Conservation (phyloP, 2,329 filamentous ascomycete species). For the Fonsecaea multimorphosa region DNA sequence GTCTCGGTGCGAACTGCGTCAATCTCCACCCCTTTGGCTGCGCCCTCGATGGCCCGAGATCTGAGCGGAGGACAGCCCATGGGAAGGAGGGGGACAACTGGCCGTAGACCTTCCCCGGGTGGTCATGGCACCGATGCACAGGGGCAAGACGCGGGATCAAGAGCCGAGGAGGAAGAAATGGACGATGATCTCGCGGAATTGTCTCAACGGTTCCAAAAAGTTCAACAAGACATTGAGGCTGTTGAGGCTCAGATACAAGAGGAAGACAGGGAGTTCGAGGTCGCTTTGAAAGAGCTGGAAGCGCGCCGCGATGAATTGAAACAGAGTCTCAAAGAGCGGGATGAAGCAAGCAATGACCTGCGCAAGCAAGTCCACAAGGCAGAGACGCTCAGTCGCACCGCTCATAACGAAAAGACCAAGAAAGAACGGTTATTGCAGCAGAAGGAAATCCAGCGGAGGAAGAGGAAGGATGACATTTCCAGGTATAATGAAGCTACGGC, state of each 20-base stretch:
- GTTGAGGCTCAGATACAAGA: conserved; percentile 69
- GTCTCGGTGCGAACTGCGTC: conserved; percentile 59
- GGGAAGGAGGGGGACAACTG: conserved; percentile 70
- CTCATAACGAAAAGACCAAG: conserved; percentile 77
- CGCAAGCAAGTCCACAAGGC: conserved; percentile 79
- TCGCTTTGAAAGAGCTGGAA: conserved; percentile 70
- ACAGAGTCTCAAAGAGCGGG: conserved; percentile 82
- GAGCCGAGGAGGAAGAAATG: conserved; percentile 56
- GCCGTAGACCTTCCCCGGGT: conserved; percentile 76
- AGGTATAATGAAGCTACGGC: conserved; percentile 63
- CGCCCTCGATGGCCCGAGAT: conserved; percentile 69
- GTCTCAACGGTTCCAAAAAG: conserved; percentile 77
- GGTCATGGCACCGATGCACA: conserved; percentile 48
- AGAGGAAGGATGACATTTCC: conserved; percentile 64
- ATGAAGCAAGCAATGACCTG: conserved; percentile 84
- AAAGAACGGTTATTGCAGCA: conserved; percentile 70
- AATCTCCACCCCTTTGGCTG: conserved; percentile 65
- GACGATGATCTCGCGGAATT: conserved; percentile 76
- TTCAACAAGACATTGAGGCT: conserved; percentile 84
- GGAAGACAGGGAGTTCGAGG: conserved; percentile 73
- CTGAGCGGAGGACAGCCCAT: conserved; percentile 61
- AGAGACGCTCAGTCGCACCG: conserved; percentile 79
- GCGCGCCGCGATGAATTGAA: conserved; percentile 80
- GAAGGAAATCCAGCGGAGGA: conserved; percentile 66
- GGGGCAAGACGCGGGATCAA: conserved; percentile 37